phyloP scores from a whole-genome alignment of 441 rosid species.

The Populus hybrid region DNA sequence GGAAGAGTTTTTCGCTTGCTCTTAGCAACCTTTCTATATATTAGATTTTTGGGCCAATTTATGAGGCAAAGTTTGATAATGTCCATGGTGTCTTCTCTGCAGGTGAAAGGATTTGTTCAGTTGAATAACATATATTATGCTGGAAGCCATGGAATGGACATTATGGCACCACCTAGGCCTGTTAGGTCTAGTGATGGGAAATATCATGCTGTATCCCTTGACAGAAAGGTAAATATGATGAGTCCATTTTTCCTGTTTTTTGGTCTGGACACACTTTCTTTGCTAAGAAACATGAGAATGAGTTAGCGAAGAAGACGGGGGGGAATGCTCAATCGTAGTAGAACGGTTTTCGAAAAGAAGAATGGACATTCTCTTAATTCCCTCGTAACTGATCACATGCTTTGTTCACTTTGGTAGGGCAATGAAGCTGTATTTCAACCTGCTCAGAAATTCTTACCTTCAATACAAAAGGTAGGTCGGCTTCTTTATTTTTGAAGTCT shows the following conservation, averaged over 20 bases:
- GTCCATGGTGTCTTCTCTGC: constrained; percentile 67
- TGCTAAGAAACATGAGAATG: not conserved
- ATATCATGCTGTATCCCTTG: constrained; percentile 29
- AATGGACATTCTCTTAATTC: not conserved
- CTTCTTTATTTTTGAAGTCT: not conserved
- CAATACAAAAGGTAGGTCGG: constrained; percentile 54
- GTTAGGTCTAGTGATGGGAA: constrained; percentile 39
- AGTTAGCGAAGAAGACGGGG: not conserved
- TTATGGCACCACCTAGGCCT: constrained; percentile 75
- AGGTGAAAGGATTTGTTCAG: constrained; percentile 84
- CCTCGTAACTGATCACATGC: constrained; percentile 9
- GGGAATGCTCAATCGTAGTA: not conserved
- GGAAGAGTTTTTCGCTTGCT: not conserved
- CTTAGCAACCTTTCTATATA: not conserved
- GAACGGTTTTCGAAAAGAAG: not conserved
- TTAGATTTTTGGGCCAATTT: constrained; percentile 10
- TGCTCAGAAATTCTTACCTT: constrained; percentile 60
- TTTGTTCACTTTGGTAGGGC: constrained; percentile 29
- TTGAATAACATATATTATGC: constrained; percentile 86
- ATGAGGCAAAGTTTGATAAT: constrained; percentile 97
- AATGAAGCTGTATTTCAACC: constrained; percentile 56
- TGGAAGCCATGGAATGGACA: constrained; percentile 99
- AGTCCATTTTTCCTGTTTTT: constrained; percentile 8
- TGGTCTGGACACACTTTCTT: not conserved
- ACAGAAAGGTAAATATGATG: constrained; percentile 42